Conservation (phyloP, 2,329 filamentous ascomycete genomes). For the Penicillium sp. region DNA sequence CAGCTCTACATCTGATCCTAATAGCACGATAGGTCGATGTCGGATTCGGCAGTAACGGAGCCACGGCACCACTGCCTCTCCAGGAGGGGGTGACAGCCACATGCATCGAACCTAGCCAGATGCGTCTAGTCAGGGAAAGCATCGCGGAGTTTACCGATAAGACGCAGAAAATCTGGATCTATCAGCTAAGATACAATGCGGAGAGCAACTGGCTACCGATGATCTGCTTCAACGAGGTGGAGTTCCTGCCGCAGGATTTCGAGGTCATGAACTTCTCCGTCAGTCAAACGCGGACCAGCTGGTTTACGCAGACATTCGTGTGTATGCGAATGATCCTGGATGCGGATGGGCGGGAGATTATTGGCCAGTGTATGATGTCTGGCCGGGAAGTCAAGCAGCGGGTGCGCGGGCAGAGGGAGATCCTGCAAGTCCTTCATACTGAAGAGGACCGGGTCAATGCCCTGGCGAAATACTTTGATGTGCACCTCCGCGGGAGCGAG, state of each 20-base stretch:
- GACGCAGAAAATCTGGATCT: constrained; percentile 56
- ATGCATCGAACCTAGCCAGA: constrained; percentile 52
- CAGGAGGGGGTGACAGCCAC: constrained; percentile 37
- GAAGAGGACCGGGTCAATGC: constrained; percentile 54
- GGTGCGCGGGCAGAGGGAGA: constrained; percentile 47
- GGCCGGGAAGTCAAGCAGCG: constrained; percentile 53
- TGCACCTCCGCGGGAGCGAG: constrained; percentile 51
- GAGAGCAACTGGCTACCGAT: constrained; percentile 54
- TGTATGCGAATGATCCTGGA: constrained; percentile 54
- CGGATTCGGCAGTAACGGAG: constrained; percentile 60
- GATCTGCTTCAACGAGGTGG: constrained; percentile 63
- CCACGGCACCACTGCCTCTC: constrained; percentile 56
- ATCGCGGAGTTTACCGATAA: constrained; percentile 45
- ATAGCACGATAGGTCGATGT: constrained; percentile 50
- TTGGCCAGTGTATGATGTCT: constrained; percentile 53
- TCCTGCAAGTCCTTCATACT: constrained; percentile 46
- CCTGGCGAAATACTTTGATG: constrained; percentile 51
- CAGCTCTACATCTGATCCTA: not conserved
- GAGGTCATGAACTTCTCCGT: constrained; percentile 57
- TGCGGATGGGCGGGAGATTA: constrained; percentile 43
- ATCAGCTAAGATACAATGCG: constrained; percentile 52
- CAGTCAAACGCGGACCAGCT: constrained; percentile 47
- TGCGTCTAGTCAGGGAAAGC: constrained; percentile 51
- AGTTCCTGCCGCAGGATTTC: constrained; percentile 61
- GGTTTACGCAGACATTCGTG: constrained; percentile 54